Base-by-base conservation (phyloP, 495 filamentous ascomycete species). In the Xylaria cubensis region DNA sequence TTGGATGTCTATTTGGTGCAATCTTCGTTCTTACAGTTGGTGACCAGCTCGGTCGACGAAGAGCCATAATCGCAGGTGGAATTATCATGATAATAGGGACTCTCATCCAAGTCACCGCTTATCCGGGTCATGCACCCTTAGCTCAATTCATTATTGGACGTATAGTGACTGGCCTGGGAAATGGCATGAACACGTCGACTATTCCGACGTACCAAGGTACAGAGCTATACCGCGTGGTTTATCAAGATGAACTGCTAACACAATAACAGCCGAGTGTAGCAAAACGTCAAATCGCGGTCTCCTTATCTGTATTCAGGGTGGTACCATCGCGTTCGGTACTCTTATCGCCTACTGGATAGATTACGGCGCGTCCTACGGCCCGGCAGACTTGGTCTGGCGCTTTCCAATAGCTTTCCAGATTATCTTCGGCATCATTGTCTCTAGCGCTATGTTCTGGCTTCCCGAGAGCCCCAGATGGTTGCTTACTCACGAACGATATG, bases 391-490 rank as follows among this genome's bases (percentile, higher is more conserved):
- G 8, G 86, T 88, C 21, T 95, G 93, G 93, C 87, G 93, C 24
- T 93, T 94, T 83, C 93, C 93, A 21, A 94, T 95, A 71, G 91
- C 91, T 15, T 94, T 95, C 87, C 93, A 95, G 84, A 84, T 93
- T 66, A 69, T 94, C 56, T 94, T 94, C 73, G 91, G 89, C 56
- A 26, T 94, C 8, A 81, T 92, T 76, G 88, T 94, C 73, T 84
- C 87, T 67, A 70, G 88, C 46, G 86, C 87, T 44, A 93, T 93
- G 87, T 81, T 76, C 24, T 91, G 86, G 81, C 82, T 94, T 3
- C 93, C 92, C 0, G 93, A 95, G 77, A 94, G 92, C 0, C 93
- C 93, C 21, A 88, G 93, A 64, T 95, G 91, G 86, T 84, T 95
- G 13, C 84, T 94, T 21, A 87, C 87, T 50, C 88, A 90, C 67